Base-by-base conservation (phyloP, 2,329 filamentous ascomycete species). In the Colletotrichum viniferum region DNA sequence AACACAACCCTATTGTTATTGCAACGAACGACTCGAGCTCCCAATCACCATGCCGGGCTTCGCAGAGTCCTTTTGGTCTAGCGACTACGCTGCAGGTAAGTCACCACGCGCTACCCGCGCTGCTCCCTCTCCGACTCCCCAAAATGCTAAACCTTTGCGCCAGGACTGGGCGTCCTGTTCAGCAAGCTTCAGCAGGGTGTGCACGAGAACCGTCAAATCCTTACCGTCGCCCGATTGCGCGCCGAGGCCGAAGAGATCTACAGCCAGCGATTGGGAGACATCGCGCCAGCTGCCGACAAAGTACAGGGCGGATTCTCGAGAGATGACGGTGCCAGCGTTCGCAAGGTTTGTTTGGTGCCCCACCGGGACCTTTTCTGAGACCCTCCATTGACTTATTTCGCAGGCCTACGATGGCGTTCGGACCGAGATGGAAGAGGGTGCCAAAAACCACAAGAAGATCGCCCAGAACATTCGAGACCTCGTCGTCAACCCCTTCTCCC, bases 101-200 rank as follows among this genome's bases (percentile, higher is more conserved):
- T 82, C 75, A 52, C 69, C 6, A 43, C 65, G 62, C 48, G 61
- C 58, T 26, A 21, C n/a, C 26, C 21, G 34, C 68, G 36, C 60
- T 30, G 26, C 58, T 48, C 34, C 30, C 56, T 55, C 43, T 18
- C 68, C 43, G n/a, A 52, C 64, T 60, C 6, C 9, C 18, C 13
- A 62, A 28, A 21, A 38, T 43, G 56, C 69, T 74, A 55, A 76
- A 24, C 12, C 58, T 63, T 24, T 66, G 64, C 65, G 69, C 43
- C 69, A 93, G 92, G 97, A 77, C 91, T 99, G 79, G 96, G 96
- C 71, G 96, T 98, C 78, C 91, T 99, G 78, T 99, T 98, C 82
- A 93, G 93, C 84, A 99, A 99, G 89, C 93, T 99, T 72, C 96
- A 98, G 85, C 97, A 99, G 85, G 97, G 97, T 77, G 94, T 97